Evolutionary conservation across 441 rosid species (phyloP), one percentile per base, ranked within the genome.

Genomic region (Flueggea neowawraea): DNA sequence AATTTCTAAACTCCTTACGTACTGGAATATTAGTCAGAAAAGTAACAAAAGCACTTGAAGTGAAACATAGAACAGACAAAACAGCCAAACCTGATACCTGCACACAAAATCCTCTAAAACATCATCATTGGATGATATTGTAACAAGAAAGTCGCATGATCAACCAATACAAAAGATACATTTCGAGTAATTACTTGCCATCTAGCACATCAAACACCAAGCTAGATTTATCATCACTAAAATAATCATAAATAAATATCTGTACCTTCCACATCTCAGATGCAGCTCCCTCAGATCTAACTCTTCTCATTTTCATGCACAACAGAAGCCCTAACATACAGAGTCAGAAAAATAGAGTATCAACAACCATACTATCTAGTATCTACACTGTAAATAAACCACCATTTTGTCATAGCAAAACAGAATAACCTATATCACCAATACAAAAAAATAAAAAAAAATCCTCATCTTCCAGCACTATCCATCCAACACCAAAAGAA

Each of bases 201-300:
- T 11, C 9, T 49, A 33, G 16, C 31, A 32, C 47, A 52, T 13
- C 49, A 16, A 43, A 48, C 31, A 55, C 22, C 55, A 54, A 52
- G 41, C 60, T 52, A 28, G 22, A 43, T 47, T 44, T 13, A 51
- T 57, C 70, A 45, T 65, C 45, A 57, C 54, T 3, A 17, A 44
- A 61, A 11, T 49, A 60, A 51, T 47, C 31, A 63, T 52, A 2
- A 54, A 56, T 39, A 33, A 58, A 3, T 12, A n/a, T 44, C 48
- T 47, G 52, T 71, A 87, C 93, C 93, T 87, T 87, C 81, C 76
- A 68, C 69, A 79, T 84, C 62, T n/a, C n/a, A n/a, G n/a, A n/a
- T n/a, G n/a, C n/a, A n/a, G n/a, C n/a, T n/a, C n/a, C n/a, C n/a
- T 87, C 93, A 56, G 83, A 84, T 81, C 81, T 73, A 66, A 84